These are phyloP conservation scores for Flaveria brownii DNA, from an alignment of 129 eudicot species.

Conservation along the genomic window DNA sequence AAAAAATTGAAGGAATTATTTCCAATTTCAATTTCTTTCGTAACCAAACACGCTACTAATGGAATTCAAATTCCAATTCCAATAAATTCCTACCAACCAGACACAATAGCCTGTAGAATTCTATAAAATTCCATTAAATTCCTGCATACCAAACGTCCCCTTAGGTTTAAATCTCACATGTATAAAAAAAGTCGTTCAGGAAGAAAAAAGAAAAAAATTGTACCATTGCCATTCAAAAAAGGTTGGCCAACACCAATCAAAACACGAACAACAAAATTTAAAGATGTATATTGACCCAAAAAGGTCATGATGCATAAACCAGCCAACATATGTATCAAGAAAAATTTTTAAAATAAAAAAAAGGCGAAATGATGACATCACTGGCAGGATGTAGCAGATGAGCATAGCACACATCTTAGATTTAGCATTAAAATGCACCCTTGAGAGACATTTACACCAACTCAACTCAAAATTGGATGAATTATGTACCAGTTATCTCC, in stretches of 20 bases:
- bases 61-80: too few species aligned
- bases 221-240: slow-evolving; percentile 6
- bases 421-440: slow-evolving; percentile 27
- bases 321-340: slow-evolving; percentile 25
- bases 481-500: slow-evolving; percentile 68
- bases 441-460: slow-evolving; percentile 28
- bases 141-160: too few species aligned
- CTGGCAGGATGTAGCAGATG: slow-evolving; percentile 9
- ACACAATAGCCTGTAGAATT: too few species aligned
- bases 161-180: too few species aligned
- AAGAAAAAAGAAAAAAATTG: not conserved
- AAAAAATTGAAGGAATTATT: too few species aligned
- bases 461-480: slow-evolving; percentile 34
- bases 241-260: slow-evolving; percentile 18
- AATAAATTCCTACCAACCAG: too few species aligned
- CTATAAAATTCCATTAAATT: too few species aligned
- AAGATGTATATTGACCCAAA: not conserved
- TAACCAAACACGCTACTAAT: too few species aligned
- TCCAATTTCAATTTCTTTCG: too few species aligned
- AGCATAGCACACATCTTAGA: slow-evolving; percentile 13
- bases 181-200: too few species aligned
- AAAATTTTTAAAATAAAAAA: slow-evolving; percentile 8
- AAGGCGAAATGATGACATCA: not conserved
- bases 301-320: slow-evolving; percentile 20
- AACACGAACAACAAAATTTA: slow-evolving; percentile 2